A percentile compares a stretch with the other conserved stretches of the same genome.
phyloP scores from a whole-genome alignment of 805 yeast genomes.

The Candida maesae region DNA sequence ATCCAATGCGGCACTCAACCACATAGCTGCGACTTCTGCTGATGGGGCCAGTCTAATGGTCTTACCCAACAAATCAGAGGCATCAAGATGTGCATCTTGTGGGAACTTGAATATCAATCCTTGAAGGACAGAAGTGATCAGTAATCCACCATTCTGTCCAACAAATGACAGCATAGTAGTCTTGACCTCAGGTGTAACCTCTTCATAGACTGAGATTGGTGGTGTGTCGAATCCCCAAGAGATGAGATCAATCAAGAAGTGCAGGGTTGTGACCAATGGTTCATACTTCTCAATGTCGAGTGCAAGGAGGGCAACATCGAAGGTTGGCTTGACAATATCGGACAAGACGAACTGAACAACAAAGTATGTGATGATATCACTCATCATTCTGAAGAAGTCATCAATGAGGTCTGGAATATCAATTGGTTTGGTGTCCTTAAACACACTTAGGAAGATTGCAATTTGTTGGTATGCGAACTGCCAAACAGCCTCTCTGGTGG shows the following conservation, averaged over 20 bases:
- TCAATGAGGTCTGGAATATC: slow-evolving; percentile 61
- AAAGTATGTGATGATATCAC: slow-evolving; percentile 72
- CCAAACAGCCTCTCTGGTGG: slow-evolving; percentile 61
- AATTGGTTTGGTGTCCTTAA: slow-evolving; percentile 26
- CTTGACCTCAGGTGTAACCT: slow-evolving; percentile 53
- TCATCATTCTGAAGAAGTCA: slow-evolving; percentile 79
- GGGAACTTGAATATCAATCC: slow-evolving; percentile 75
- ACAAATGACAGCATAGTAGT: slow-evolving; percentile 44
- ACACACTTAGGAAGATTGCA: slow-evolving; percentile 47
- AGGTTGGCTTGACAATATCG: slow-evolving; percentile 46
- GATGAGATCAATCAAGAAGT: slow-evolving; percentile 74
- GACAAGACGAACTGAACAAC: slow-evolving; percentile 48
- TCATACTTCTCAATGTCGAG: slow-evolving; percentile 62
- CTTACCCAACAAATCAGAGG: slow-evolving; percentile 68
- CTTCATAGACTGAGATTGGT: slow-evolving; percentile 65
- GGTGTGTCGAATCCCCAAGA: slow-evolving; percentile 83
- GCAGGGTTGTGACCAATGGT: slow-evolving; percentile 65
- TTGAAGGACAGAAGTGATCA: slow-evolving; percentile 49
- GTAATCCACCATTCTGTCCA: slow-evolving; percentile 48
- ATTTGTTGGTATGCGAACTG: slow-evolving; percentile 69
- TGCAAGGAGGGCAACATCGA: slow-evolving; percentile 56
- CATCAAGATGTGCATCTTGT: slow-evolving; percentile 64
- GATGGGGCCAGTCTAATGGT: slow-evolving; percentile 48
- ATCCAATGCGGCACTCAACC: slow-evolving; percentile 57
- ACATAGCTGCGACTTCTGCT: slow-evolving; percentile 38